phyloP scores from a whole-genome alignment of 495 filamentous ascomycete genomes.

The Aspergillus nanangensis region DNA sequence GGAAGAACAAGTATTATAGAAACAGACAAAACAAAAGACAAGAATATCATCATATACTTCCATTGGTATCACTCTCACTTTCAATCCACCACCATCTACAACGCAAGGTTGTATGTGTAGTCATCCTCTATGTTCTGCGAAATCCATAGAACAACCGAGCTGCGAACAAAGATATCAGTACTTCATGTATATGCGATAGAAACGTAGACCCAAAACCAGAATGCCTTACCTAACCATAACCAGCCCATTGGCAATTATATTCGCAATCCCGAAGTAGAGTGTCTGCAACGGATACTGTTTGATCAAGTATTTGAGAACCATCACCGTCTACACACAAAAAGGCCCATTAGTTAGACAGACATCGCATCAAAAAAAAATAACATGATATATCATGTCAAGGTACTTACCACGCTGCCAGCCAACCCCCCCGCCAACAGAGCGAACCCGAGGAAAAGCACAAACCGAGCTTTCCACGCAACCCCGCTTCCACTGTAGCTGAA shows the following conservation, averaged over 20 bases:
- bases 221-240: constrained; percentile 77
- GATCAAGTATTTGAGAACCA: constrained; percentile 90
- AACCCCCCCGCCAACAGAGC: constrained; percentile 90
- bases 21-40: background rate
- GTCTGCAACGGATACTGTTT: constrained; percentile 74
- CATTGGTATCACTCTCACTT: background rate
- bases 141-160: constrained; percentile 88
- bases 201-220: background rate
- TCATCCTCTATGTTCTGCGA: constrained; percentile 99
- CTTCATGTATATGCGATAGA: constrained; percentile 10
- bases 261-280: constrained; percentile 89
- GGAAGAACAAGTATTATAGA: background rate
- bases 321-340: constrained; percentile 51
- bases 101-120: constrained; percentile 90
- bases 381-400: no score
- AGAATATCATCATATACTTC: background rate
- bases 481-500: constrained; percentile 82
- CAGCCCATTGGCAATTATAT: constrained; percentile 80
- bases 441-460: constrained; percentile 95
- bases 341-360: no score
- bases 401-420: constrained; percentile 73
- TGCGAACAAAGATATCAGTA: constrained; percentile 24
- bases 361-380: no score
- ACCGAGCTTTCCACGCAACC: constrained; percentile 92
- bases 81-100: constrained; percentile 44